Evolutionary conservation across 2,329 filamentous ascomycete species (phyloP).

Genomic region (Talaromyces atroroseus): DNA sequence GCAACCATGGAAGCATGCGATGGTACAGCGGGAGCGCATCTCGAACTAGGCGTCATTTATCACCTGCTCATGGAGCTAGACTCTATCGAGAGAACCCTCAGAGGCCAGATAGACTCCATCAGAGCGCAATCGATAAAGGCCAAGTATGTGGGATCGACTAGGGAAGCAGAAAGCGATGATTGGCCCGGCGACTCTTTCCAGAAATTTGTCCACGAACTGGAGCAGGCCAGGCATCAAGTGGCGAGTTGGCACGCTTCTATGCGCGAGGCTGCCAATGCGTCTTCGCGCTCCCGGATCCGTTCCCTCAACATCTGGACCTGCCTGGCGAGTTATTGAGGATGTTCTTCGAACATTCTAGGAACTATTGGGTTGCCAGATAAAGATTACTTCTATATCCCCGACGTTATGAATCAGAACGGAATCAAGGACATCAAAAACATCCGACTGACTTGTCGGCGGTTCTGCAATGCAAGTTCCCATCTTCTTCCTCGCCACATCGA

Average conservation of each 20-base stretch:
- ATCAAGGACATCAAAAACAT: conserved; percentile 1
- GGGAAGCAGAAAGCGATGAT: background rate
- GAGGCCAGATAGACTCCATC: background rate
- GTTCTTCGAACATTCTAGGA: background rate
- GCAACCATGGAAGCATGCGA: background rate
- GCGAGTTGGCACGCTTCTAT: background rate
- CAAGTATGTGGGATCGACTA: background rate
- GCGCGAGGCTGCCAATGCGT: background rate
- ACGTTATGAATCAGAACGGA: background rate
- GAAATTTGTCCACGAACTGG: background rate
- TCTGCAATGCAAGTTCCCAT: background rate
- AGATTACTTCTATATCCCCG: background rate
- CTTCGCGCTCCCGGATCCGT: background rate
- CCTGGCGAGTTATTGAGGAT: background rate
- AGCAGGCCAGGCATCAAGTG: background rate
- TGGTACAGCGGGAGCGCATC: background rate
- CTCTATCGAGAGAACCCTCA: background rate
- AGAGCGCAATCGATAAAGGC: background rate
- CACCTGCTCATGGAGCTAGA: background rate
- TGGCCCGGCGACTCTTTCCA: background rate
- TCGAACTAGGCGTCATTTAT: background rate
- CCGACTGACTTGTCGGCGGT: conserved; percentile 1
- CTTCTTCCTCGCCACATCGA: conserved; percentile 1
- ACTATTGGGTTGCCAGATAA: background rate
- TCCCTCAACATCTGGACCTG: background rate